Percentiles rank a stretch among this genome's conserved stretches.
These are phyloP conservation scores for Fusarium oligoseptatum DNA, from an alignment of 2,329 filamentous ascomycete genomes.

Conservation along the genomic window DNA sequence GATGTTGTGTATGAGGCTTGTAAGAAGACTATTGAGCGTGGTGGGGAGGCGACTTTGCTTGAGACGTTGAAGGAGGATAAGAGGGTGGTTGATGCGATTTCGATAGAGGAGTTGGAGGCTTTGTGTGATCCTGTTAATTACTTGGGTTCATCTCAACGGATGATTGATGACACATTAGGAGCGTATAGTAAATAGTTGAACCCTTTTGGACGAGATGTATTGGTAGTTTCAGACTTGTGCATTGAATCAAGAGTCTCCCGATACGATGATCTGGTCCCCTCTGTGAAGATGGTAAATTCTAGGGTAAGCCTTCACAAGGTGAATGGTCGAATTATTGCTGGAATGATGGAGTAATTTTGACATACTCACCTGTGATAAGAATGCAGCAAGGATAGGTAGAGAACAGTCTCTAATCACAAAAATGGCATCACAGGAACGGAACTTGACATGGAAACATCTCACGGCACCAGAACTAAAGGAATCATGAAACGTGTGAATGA, in stretches of 20 bases:
- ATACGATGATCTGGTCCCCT: too few species aligned
- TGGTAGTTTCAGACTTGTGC: too few species aligned
- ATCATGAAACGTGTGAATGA: too few species aligned
- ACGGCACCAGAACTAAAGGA: too few species aligned
- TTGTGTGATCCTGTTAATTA: constrained; percentile 23
- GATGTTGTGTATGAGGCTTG: constrained; percentile 70
- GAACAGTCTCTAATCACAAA: too few species aligned
- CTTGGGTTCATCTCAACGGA: constrained; percentile 2
- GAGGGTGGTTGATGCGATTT: neutral
- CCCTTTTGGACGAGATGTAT: too few species aligned
- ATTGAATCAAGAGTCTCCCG: too few species aligned
- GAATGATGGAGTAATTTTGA: neutral
- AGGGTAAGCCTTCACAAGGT: too few species aligned
- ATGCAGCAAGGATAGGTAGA: too few species aligned
- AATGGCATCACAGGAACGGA: too few species aligned
- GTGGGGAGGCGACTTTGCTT: constrained; percentile 6
- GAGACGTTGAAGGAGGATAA: neutral
- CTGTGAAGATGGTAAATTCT: neutral
- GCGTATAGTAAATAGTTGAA: neutral
- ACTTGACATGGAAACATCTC: too few species aligned
- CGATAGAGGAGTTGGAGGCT: neutral
- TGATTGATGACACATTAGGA: neutral
- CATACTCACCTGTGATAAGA: neutral
- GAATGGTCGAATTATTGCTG: neutral
- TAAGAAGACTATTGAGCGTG: constrained; percentile 21